A percentile compares a stretch with the other conserved stretches of the same genome.
phyloP scores from a whole-genome alignment of 176 grass and related monocot species.

The Puya raimondii region DNA sequence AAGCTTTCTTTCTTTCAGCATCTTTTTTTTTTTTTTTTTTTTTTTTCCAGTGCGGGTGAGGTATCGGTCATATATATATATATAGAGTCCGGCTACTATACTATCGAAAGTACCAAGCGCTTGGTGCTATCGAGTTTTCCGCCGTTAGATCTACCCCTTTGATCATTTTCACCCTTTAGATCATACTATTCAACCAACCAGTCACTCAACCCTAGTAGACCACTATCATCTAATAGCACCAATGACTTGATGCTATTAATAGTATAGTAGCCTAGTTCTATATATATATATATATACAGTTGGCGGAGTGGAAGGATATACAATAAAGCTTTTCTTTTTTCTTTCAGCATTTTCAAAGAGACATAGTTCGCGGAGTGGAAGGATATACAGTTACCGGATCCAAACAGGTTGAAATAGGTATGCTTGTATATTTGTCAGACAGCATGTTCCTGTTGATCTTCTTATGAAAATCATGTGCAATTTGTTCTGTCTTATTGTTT shows the following conservation, averaged over 20 bases:
- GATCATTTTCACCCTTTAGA: too few relatives aligned
- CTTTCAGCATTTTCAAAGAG: slow-evolving; percentile 93
- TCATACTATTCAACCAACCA: too few relatives aligned
- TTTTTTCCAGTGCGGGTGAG: neutral
- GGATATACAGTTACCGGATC: slow-evolving; percentile 93
- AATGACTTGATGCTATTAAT: too few relatives aligned
- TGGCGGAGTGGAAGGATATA: slow-evolving; percentile 89
- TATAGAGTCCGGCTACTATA: too few relatives aligned
- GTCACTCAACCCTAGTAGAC: too few relatives aligned
- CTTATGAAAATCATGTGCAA: too few relatives aligned
- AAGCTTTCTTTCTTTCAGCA: neutral
- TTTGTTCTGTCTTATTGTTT: neutral
- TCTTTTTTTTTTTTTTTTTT: neutral
- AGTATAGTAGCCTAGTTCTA: too few relatives aligned
- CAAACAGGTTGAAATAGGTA: slow-evolving; percentile 96
- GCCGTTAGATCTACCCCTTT: too few relatives aligned
- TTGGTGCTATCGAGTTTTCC: too few relatives aligned
- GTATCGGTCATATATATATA: too few relatives aligned
- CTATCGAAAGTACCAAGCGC: too few relatives aligned
- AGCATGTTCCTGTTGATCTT: neutral
- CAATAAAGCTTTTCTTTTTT: slow-evolving; percentile 20
- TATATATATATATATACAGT: slow-evolving; percentile 20
- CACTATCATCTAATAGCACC: too few relatives aligned
- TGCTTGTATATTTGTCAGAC: neutral
- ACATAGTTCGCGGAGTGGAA: slow-evolving; percentile 92